Base-by-base conservation (phyloP, 2,329 filamentous ascomycete genomes). In the Nigrospora osmanthi region DNA sequence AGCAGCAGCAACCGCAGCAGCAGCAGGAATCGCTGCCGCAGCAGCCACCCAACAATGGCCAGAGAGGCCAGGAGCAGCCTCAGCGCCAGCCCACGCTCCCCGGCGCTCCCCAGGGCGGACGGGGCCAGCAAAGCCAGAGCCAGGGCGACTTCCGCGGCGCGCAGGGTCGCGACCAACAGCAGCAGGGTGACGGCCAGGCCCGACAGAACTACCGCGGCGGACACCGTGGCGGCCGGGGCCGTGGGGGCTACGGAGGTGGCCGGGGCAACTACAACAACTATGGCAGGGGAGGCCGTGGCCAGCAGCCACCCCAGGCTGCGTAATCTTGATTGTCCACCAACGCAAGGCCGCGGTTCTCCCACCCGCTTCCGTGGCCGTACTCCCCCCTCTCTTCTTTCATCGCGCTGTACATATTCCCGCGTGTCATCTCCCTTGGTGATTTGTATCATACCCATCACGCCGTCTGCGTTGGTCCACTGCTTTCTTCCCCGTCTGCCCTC, bases 361-460 rank as follows among this genome's bases (percentile, higher is more conserved):
- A 19, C 30, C 16, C 39, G 14, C 39, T 31, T 34, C 39, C 42
- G 31, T 38, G 33, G 31, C 37, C 35, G 43, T 40, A 42, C 15
- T 34, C 12, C 9, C 42, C 42, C 47, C 41, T 43, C 47, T 38
- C 49, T 31, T 46, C 46, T 48, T 41, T 37, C 47, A 50, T 55
- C 48, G 45, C 45, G 48, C 51, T 63, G 59, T 61, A 62, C 55
- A 62, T 61, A 61, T 58, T 54, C 19, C 15, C 46, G 28, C 43
- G 47, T 54, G 52, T 55, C 57, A 54, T 57, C 60, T 53, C 42
- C 47, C 47, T 50, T 52, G 51, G 48, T 54, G 52, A 53, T 59
- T 56, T 61, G 58, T 59, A 61, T 54, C 60, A 62, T 63, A 63
- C 57, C 58, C 59, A 54, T 54, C 48, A 54, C 51, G 54, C 55